Conservation (phyloP, 305 asterid species). For the Stenogyne calaminthoides region DNA sequence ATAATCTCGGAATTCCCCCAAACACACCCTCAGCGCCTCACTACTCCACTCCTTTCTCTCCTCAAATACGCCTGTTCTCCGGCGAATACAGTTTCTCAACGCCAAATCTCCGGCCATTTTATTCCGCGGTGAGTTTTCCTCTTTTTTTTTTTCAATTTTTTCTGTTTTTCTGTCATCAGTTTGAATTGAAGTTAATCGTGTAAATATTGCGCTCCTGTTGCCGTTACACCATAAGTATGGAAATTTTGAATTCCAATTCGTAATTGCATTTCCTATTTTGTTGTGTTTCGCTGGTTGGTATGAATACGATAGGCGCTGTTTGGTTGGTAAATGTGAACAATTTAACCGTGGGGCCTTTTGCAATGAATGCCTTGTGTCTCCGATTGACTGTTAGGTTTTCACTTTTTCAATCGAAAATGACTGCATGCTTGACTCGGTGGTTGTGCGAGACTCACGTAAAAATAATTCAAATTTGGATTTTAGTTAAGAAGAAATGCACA, state of each 20-base stretch:
- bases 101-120: conserved; percentile 1
- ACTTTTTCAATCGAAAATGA: too few species aligned
- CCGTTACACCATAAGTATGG: background rate
- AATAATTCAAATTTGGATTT: too few species aligned
- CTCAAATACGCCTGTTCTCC: background rate
- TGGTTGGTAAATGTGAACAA: too few species aligned
- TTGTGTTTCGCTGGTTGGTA: too few species aligned
- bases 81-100: conserved; percentile 19
- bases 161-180: background rate
- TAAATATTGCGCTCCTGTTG: background rate
- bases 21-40: background rate
- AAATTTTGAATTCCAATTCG: background rate
- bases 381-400: too few species aligned
- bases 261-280: background rate
- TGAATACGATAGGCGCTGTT: too few species aligned
- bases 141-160: background rate
- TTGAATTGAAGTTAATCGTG: background rate
- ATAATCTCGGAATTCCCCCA: conserved; percentile 7
- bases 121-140: conserved; percentile 14
- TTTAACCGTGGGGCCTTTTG: too few species aligned
- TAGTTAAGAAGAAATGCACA: too few species aligned
- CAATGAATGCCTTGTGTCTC: too few species aligned
- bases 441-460: too few species aligned
- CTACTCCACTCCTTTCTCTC: too few species aligned
- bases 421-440: too few species aligned